Evolutionary conservation across 495 filamentous ascomycete genomes (phyloP).

Genomic region (Neurospora hispaniola): DNA sequence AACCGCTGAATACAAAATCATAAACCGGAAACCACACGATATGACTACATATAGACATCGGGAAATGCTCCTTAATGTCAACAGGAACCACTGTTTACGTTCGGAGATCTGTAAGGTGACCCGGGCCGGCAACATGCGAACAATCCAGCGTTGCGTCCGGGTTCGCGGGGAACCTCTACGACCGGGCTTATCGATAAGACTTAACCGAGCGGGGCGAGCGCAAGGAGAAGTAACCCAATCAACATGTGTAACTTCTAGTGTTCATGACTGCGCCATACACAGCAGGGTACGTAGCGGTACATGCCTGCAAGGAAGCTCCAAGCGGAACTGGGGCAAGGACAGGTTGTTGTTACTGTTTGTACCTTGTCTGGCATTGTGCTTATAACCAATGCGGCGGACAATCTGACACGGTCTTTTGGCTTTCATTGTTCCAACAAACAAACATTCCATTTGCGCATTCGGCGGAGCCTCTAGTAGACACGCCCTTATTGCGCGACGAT

Average conservation of each 20-base stretch:
- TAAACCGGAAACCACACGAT: neutral
- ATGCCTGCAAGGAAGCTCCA: neutral
- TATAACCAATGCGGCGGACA: neutral
- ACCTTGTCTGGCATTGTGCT: neutral
- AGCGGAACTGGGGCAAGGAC: neutral
- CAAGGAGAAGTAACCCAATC: neutral
- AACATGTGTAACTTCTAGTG: neutral
- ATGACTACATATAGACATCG: neutral
- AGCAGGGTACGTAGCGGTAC: neutral
- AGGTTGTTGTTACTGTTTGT: slow-evolving; percentile 1
- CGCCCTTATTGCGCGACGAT: slow-evolving; percentile 23
- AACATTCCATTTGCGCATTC: slow-evolving; percentile 5
- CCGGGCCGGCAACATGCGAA: neutral
- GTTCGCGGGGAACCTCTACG: neutral
- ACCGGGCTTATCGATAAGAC: neutral
- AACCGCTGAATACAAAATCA: neutral
- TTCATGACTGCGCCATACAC: neutral
- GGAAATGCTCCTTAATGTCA: neutral
- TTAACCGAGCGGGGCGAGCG: neutral
- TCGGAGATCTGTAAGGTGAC: neutral
- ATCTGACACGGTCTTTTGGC: neutral
- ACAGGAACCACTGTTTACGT: neutral
- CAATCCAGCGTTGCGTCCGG: neutral
- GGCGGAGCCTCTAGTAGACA: slow-evolving; percentile 10
- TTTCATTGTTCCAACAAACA: slow-evolving; percentile 6